Evolutionary conservation across 139 green algal genomes (phyloP), one percentile per base, ranked within the genome.

Genomic region (Trebouxia sp.): DNA sequence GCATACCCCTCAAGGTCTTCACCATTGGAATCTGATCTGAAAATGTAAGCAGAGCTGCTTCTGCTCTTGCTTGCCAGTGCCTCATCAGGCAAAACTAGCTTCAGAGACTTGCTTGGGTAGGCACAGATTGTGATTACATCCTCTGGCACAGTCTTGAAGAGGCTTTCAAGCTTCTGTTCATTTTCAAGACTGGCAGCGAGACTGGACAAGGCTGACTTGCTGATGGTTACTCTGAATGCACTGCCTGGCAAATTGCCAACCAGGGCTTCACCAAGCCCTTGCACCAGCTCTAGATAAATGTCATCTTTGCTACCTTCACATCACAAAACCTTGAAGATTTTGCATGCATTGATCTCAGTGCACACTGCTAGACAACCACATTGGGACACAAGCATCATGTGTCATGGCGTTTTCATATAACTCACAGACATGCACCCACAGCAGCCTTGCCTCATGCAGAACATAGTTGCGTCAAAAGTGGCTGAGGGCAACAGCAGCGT

Each of bases 191-290:
- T n/a, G n/a, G n/a, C 32, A 38, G 51, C 32, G 9, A 75, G 41
- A 15, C 12, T 45, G 30, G 24, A 39, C 50, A 79, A 35, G 41
- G 22, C 35, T 15, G 67, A 53, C 82, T 94, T 94, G 28, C 43
- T 38, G 17, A 83, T 82, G 6, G 67, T 82, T 51, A 87, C 91
- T 37, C 79, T 10, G 1, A 93, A 42, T 5, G 88, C 87, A 3
- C 80, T 58, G 14, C 91, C 91, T 9, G 88, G 88, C 50, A 88
- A 85, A 77, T 89, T 92, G 24, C 89, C 88, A 42, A 94, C 91
- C 20, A 94, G 82, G 22, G 85, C 74, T 83, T 94, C 91, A 7
- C 91, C 91, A 39, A 94, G 70, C 24, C 91, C 91, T 47, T 83
- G 58, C 75, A 94, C 90, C 75, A 87, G 30, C 84, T 92, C 84